Percentiles rank a stretch among this genome's conserved stretches.
phyloP scores from a whole-genome alignment of 108 stramenopile species.

The Mediolabrus comicus region DNA sequence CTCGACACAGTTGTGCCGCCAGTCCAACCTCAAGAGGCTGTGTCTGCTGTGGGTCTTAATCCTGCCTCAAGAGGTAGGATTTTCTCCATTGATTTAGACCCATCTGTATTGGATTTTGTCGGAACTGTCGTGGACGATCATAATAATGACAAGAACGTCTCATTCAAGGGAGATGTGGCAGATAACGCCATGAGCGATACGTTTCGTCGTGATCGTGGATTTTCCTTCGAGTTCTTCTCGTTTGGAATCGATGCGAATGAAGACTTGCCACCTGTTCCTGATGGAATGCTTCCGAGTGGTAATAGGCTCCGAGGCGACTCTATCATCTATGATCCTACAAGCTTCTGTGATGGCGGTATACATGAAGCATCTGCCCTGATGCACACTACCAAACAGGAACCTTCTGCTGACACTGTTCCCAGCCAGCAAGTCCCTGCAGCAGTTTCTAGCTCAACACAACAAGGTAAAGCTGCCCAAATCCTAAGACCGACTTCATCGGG shows the following conservation, averaged over 20 bases:
- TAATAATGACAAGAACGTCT: slow-evolving; percentile 22
- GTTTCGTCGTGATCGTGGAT: slow-evolving; percentile 65
- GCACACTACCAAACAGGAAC: neutral
- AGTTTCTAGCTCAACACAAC: neutral
- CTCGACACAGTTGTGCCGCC: neutral
- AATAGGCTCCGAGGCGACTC: slow-evolving; percentile 84
- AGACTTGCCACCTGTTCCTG: slow-evolving; percentile 40
- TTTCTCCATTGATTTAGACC: slow-evolving; percentile 84
- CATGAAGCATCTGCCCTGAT: slow-evolving; percentile 79
- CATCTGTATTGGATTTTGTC: slow-evolving; percentile 67
- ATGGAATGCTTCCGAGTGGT: neutral
- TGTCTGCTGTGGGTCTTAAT: neutral
- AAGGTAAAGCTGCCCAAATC: neutral
- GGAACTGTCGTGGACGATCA: slow-evolving; percentile 49
- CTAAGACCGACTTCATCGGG: neutral
- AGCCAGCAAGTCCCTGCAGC: neutral
- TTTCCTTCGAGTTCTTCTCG: slow-evolving; percentile 88
- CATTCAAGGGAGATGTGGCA: slow-evolving; percentile 11
- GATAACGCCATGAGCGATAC: slow-evolving; percentile 4
- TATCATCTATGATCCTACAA: slow-evolving; percentile 87
- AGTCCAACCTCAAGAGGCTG: neutral
- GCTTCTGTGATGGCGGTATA: slow-evolving; percentile 88
- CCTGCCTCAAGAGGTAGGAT: slow-evolving; percentile 42
- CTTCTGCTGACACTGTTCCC: neutral
- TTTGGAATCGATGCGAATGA: slow-evolving; percentile 77